phyloP scores from a whole-genome alignment of 371 early-diverging fungal species.

The Mortierella sp. region DNA sequence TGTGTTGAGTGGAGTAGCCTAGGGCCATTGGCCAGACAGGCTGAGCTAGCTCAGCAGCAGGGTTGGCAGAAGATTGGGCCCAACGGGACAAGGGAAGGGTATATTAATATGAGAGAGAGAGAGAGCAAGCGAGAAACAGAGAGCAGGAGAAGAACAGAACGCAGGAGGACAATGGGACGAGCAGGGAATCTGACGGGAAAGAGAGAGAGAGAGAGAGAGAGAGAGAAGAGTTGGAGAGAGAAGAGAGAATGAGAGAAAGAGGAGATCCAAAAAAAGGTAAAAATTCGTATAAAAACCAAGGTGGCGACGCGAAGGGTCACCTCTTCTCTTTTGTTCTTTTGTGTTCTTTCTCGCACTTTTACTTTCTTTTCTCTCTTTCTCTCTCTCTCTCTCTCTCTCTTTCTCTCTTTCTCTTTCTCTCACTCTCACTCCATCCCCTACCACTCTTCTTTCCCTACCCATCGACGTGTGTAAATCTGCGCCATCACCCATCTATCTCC shows the following conservation, averaged over 20 bases:
- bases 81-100: no score
- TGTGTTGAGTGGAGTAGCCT: no score
- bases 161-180: no score
- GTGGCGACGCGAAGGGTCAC: constrained; percentile 26
- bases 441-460: neutral
- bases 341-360: neutral
- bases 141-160: constrained; percentile 2
- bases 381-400: neutral
- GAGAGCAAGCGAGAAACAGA: neutral
- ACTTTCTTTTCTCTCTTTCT: neutral
- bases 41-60: no score
- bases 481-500: neutral
- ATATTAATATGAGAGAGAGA: no score
- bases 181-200: no score
- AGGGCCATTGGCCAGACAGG: no score
- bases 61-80: no score
- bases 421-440: neutral
- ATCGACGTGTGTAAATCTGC: neutral
- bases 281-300: constrained; percentile 3
- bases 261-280: neutral
- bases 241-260: neutral
- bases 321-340: constrained; percentile 14
- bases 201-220: neutral
- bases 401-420: neutral
- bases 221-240: neutral